phyloP scores from a whole-genome alignment of 805 yeast species.

The Kuraishia hungarica region DNA sequence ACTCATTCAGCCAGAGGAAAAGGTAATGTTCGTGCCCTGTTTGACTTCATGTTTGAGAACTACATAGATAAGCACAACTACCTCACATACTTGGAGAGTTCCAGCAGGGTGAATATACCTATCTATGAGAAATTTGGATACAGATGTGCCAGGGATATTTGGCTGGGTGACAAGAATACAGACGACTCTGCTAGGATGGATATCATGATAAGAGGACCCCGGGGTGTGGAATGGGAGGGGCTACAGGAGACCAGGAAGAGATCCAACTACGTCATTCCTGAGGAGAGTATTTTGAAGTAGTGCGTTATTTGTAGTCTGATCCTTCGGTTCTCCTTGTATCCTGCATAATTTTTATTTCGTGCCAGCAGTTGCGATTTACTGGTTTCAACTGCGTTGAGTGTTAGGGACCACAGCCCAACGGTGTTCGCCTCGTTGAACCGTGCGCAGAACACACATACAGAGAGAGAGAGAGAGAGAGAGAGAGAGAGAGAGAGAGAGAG shows the following conservation, averaged over 20 bases:
- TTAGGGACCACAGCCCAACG: too few relatives aligned
- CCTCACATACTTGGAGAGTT: constrained; percentile 33
- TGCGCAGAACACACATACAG: too few relatives aligned
- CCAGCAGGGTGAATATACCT: constrained; percentile 30
- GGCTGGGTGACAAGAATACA: constrained; percentile 20
- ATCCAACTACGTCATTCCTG: constrained; percentile 17
- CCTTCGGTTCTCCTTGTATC: too few relatives aligned
- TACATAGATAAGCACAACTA: constrained; percentile 25
- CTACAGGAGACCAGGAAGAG: constrained; percentile 16
- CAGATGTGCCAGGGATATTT: constrained; percentile 27
- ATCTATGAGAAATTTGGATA: constrained; percentile 36
- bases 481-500: too few relatives aligned
- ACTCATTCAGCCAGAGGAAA: constrained; percentile 33
- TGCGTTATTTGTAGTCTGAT: neutral
- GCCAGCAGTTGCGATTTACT: too few relatives aligned
- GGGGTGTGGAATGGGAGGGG: constrained; percentile 20
- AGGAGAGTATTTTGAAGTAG: constrained; percentile 3
- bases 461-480: too few relatives aligned
- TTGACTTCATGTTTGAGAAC: constrained; percentile 31
- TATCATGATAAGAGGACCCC: constrained; percentile 27
- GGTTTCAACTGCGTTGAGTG: too few relatives aligned
- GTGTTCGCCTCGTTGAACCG: too few relatives aligned
- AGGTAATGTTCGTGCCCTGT: constrained; percentile 32
- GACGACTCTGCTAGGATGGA: constrained; percentile 27
- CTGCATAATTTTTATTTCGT: too few relatives aligned